Evolutionary conservation across 2,329 filamentous ascomycete genomes (phyloP).

Genomic region (Diaporthe sp.): DNA sequence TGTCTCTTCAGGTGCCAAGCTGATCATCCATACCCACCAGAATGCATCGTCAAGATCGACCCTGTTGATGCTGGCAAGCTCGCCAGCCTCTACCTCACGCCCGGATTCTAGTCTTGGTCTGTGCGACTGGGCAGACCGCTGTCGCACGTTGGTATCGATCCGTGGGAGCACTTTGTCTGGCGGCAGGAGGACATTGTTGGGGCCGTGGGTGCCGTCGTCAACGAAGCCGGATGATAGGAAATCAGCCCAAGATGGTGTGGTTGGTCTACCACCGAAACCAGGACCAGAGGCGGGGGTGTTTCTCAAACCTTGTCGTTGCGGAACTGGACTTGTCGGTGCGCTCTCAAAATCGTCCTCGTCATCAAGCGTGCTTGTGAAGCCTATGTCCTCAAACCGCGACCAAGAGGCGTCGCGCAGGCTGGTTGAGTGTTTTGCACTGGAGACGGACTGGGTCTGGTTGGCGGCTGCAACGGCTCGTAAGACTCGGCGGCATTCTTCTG

Average conservation of each 20-base stretch:
- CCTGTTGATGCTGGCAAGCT: constrained; percentile 89
- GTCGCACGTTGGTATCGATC: constrained; percentile 76
- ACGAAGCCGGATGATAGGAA: constrained; percentile 94
- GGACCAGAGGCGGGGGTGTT: constrained; percentile 75
- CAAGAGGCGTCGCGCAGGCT: constrained; percentile 87
- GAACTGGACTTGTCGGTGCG: constrained; percentile 32
- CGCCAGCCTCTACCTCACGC: constrained; percentile 82
- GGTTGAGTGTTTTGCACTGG: constrained; percentile 76
- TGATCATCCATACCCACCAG: constrained; percentile 99
- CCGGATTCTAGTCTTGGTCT: constrained; percentile 76
- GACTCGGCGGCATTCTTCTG: constrained; percentile 93
- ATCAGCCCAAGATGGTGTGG: constrained; percentile 97
- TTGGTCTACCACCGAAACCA: constrained; percentile 78
- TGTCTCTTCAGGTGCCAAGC: constrained; percentile 89
- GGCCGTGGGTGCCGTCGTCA: constrained; percentile 74
- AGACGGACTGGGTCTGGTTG: constrained; percentile 82
- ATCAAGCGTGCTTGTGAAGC: constrained; percentile 82
- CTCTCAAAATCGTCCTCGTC: constrained; percentile 76
- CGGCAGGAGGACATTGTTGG: constrained; percentile 76
- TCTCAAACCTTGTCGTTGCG: constrained; percentile 63
- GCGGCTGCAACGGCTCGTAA: constrained; percentile 87
- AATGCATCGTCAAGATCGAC: constrained; percentile 94
- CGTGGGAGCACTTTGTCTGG: constrained; percentile 92
- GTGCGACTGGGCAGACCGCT: constrained; percentile 89
- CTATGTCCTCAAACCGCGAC: constrained; percentile 96